Evolutionary conservation across 768 basidiomycete genomes (phyloP).

Genomic region (Leccinum subtestaceum): DNA sequence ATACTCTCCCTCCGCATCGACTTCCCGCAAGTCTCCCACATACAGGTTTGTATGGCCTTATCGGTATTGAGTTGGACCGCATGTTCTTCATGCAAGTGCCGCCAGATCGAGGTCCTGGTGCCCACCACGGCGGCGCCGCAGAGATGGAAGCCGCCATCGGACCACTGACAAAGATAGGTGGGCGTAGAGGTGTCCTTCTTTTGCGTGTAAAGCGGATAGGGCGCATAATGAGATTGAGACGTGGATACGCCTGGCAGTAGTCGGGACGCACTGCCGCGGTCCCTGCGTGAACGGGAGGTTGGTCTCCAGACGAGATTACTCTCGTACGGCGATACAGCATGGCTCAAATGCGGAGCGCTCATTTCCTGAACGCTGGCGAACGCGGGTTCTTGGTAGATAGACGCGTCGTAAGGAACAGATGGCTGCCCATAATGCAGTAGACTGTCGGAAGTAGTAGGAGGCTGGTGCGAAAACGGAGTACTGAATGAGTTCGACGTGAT

Average conservation of each 20-base stretch:
- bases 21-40: slow-evolving; percentile 18
- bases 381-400: background rate
- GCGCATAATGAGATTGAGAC: background rate
- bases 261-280: background rate
- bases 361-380: background rate
- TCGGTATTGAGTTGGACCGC: slow-evolving; percentile 9
- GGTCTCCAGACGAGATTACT: background rate
- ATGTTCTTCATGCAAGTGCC: slow-evolving; percentile 13
- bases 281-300: background rate
- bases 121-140: slow-evolving; percentile 4
- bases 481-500: background rate
- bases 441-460: background rate
- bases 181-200: background rate
- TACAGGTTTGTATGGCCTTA: slow-evolving; percentile 8
- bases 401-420: background rate
- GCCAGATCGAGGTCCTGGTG: slow-evolving; percentile 11
- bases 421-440: background rate
- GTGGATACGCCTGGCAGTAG: background rate
- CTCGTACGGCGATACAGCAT: background rate
- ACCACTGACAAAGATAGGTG: slow-evolving; percentile 14
- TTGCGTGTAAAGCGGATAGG: slow-evolving; percentile 3
- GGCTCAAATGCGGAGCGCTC: no score
- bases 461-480: background rate
- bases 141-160: background rate
- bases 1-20: slow-evolving; percentile 28